Evolutionary conservation across 1,284 basidiomycete genomes (phyloP).

Genomic region (Puccinia polysora): DNA sequence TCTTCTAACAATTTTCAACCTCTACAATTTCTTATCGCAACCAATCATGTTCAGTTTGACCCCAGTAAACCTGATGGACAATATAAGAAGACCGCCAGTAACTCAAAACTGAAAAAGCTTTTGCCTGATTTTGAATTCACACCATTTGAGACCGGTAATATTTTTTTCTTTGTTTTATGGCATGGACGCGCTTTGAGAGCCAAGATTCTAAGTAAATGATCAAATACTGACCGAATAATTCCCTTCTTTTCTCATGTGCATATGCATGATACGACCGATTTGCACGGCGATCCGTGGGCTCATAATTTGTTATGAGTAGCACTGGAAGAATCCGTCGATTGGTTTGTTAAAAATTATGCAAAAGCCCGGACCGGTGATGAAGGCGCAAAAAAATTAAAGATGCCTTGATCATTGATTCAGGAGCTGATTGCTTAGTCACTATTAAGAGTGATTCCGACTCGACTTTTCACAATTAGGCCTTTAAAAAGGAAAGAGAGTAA

Average conservation of each 20-base stretch:
- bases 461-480: too few relatives aligned
- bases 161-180: not conserved
- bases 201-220: too few relatives aligned
- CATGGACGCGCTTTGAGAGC: too few relatives aligned
- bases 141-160: constrained; percentile 70
- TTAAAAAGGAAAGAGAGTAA: too few relatives aligned
- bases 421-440: too few relatives aligned
- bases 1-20: constrained; percentile 22
- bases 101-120: constrained; percentile 68
- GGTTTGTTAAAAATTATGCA: constrained; percentile 72
- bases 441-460: too few relatives aligned
- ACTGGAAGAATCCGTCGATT: constrained; percentile 65
- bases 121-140: constrained; percentile 72
- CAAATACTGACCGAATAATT: too few relatives aligned
- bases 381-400: too few relatives aligned
- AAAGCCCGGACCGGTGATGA: constrained; percentile 63
- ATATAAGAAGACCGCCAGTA: constrained; percentile 85
- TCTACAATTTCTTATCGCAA: constrained; percentile 4
- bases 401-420: too few relatives aligned
- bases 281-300: constrained; percentile 4
- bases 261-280: too few relatives aligned
- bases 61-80: constrained; percentile 66
- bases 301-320: constrained; percentile 60
- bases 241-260: too few relatives aligned
- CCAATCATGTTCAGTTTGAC: constrained; percentile 51